phyloP scores from a whole-genome alignment of 2,329 filamentous ascomycete species.

The Microsporum ferrugineum region DNA sequence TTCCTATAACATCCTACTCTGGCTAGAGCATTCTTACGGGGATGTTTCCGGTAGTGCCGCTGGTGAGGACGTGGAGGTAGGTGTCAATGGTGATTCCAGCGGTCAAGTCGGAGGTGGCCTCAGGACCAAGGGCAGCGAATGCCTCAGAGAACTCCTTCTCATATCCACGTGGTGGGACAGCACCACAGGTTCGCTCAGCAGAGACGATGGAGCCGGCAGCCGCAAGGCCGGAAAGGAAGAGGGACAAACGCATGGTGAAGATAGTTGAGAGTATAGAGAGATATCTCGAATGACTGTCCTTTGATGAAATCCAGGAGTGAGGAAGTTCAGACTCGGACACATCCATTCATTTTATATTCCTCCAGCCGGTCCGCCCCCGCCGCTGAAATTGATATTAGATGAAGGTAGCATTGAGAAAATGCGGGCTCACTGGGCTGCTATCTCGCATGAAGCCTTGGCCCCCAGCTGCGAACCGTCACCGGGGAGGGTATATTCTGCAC shows the following conservation, averaged over 20 bases:
- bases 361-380: background rate
- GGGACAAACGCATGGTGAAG: slow-evolving; percentile 9
- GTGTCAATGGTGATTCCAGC: slow-evolving; percentile 27
- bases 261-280: background rate
- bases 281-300: background rate
- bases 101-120: slow-evolving; percentile 1
- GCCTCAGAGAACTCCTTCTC: slow-evolving; percentile 4
- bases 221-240: slow-evolving; percentile 6
- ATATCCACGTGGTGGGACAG: slow-evolving; percentile 2
- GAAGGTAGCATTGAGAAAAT: background rate
- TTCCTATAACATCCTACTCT: background rate
- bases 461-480: background rate
- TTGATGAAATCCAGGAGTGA: background rate
- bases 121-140: background rate
- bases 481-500: background rate
- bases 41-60: slow-evolving; percentile 26
- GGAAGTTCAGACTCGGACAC: background rate
- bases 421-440: background rate
- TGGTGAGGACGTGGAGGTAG: slow-evolving; percentile 38
- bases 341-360: background rate
- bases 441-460: background rate
- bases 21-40: slow-evolving; percentile 16
- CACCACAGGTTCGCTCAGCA: slow-evolving; percentile 8
- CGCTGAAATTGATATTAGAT: background rate
- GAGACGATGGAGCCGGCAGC: slow-evolving; percentile 7